Evolutionary conservation across 306 rosid genomes (phyloP), one percentile per base, ranked within the genome.

Genomic region (Betula pendula): DNA sequence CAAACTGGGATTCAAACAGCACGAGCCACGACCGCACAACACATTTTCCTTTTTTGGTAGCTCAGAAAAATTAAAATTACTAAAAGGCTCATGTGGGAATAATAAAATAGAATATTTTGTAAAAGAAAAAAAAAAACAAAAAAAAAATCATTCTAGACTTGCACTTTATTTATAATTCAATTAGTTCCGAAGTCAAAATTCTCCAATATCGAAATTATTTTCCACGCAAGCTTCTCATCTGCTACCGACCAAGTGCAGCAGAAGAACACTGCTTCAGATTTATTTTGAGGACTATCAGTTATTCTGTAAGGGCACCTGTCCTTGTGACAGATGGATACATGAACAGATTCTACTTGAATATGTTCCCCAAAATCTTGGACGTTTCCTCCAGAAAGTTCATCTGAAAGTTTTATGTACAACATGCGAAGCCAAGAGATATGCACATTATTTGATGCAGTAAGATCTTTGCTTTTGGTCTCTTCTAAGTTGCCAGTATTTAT

Each of bases 161-260:
- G 33, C 33, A 29, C 33, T n/a, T n/a, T 29, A 29, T 29, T 1
- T 38, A 38, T 38, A 38, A 45, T 45, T 66, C 70, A 38, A 10
- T n/a, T 12, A 66, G 29, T 35, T 66, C 24, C 70, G 9, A 3
- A 51, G 62, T 71, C 67, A 11, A 84, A 43, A 49, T 75, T 77
- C 70, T 81, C 82, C 81, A 82, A 53, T 48, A 81, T 75, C 6
- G 87, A 84, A 59, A 85, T 70, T 75, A 88, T 69, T 84, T 82
- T 83, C 88, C 87, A 75, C 6, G 88, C 88, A 83, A 85, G 85
- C 80, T 81, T 83, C 80, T 85, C 85, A 48, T 81, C 92, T 33
- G 66, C 85, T 42, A 78, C 58, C 53, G 70, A 82, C 84, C 90
- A 89, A 48, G 77, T 73, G 79, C 87, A 89, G 84, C 88, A 88